Percentiles rank a stretch among this genome's conserved stretches.
These are phyloP conservation scores for Starmerella khaoyaiensis DNA, from an alignment of 805 yeast genomes.

Conservation along the genomic window DNA sequence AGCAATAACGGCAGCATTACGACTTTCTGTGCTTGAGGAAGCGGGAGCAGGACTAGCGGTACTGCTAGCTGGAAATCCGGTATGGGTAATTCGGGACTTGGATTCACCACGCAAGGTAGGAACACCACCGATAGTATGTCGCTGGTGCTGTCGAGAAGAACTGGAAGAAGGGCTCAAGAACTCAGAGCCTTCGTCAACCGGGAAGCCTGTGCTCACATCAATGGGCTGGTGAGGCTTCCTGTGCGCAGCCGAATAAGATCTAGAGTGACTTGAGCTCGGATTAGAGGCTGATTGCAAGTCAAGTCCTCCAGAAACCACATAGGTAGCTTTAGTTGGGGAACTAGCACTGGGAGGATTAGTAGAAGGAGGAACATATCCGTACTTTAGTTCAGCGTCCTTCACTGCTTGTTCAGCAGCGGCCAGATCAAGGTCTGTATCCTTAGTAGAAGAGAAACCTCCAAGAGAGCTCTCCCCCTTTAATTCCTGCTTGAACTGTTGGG, in stretches of 20 bases:
- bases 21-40: constrained; percentile 7
- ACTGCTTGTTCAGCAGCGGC: too few species aligned
- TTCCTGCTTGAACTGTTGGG: too few species aligned
- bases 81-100: constrained; percentile 2
- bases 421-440: too few species aligned
- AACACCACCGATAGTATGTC: constrained; percentile 2
- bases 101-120: constrained; percentile 8
- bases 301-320: too few species aligned
- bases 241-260: neutral
- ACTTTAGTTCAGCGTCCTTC: too few species aligned
- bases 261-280: too few species aligned
- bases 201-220: constrained; percentile 18
- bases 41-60: neutral
- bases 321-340: too few species aligned
- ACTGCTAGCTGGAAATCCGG: constrained; percentile 4
- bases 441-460: too few species aligned
- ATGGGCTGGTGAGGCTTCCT: constrained; percentile 12
- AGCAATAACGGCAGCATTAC: constrained; percentile 18
- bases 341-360: too few species aligned
- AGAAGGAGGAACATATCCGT: too few species aligned
- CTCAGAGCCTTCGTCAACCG: constrained; percentile 7
- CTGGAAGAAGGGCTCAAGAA: neutral
- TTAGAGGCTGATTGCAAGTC: too few species aligned
- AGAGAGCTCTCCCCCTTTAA: too few species aligned
- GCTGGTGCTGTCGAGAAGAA: neutral